Evolutionary conservation across 1,284 basidiomycete genomes (phyloP).

Genomic region (Neonothopanus nambi): DNA sequence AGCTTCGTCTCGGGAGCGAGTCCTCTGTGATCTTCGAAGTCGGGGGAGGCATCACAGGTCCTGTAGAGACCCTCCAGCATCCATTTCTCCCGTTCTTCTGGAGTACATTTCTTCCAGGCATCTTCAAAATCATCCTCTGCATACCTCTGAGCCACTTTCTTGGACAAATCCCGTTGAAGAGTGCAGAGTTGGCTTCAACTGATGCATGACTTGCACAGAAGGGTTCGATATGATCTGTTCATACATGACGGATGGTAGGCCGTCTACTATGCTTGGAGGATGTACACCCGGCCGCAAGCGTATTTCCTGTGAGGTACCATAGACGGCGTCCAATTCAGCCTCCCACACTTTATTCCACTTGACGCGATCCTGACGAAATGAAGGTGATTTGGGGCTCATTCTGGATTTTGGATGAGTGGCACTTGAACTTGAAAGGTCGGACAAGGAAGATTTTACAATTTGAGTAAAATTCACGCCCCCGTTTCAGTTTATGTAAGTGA

Average conservation of each 20-base stretch:
- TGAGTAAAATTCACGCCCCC: too few relatives aligned
- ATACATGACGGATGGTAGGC: background rate
- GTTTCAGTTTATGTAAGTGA: too few relatives aligned
- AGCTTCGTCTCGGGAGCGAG: slow-evolving; percentile 1
- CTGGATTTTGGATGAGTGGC: too few relatives aligned
- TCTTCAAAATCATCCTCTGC: too few relatives aligned
- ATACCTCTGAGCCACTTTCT: background rate
- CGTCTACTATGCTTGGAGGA: background rate
- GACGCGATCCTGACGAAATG: background rate
- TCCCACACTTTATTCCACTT: slow-evolving; percentile 4
- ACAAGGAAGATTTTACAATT: too few relatives aligned
- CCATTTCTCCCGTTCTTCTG: slow-evolving; percentile 6
- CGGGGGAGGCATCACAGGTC: slow-evolving; percentile 4
- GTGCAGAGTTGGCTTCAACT: background rate
- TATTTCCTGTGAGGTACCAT: background rate
- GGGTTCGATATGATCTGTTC: background rate
- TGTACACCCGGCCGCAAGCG: background rate
- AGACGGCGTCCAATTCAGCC: slow-evolving; percentile 1
- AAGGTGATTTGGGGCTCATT: background rate
- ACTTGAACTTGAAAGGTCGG: too few relatives aligned
- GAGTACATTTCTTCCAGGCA: slow-evolving; percentile 4
- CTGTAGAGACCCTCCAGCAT: background rate
- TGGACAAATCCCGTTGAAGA: slow-evolving; percentile 1
- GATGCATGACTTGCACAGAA: background rate
- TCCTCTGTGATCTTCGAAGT: slow-evolving; percentile 1